Percentiles rank a stretch among this genome's conserved stretches.
Evolutionary conservation across 2,329 filamentous ascomycete genomes (phyloP).

Genomic region (Colletotrichum eleusines): DNA sequence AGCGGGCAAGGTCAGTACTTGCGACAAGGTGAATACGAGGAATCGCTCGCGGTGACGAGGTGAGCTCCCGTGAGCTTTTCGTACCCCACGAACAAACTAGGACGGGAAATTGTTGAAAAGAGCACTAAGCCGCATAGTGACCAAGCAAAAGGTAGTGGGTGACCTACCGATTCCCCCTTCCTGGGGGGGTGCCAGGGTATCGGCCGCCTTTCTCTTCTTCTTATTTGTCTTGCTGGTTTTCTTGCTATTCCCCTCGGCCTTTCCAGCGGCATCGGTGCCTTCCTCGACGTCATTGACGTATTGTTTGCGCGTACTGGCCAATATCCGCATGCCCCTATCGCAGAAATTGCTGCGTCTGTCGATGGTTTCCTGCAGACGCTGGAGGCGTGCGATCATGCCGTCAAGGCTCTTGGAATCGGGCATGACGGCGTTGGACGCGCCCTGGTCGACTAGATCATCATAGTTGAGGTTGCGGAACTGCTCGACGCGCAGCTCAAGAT

Average conservation of each 20-base stretch:
- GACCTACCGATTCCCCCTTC: slow-evolving; percentile 56
- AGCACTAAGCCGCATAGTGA: slow-evolving; percentile 25
- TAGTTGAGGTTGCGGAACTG: slow-evolving; percentile 71
- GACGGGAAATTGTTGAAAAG: slow-evolving; percentile 19
- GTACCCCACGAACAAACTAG: slow-evolving; percentile 29
- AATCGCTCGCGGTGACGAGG: slow-evolving; percentile 24
- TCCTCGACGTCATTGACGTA: slow-evolving; percentile 64
- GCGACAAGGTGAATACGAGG: slow-evolving; percentile 25
- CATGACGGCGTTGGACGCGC: slow-evolving; percentile 67
- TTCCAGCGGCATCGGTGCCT: slow-evolving; percentile 60
- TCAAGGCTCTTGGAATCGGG: slow-evolving; percentile 74
- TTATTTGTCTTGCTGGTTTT: slow-evolving; percentile 66
- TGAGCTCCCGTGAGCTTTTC: slow-evolving; percentile 21
- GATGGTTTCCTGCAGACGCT: slow-evolving; percentile 74
- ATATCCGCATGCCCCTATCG: slow-evolving; percentile 79
- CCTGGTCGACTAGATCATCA: slow-evolving; percentile 77
- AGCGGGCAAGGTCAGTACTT: slow-evolving; percentile 36
- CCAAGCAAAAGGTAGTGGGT: slow-evolving; percentile 14
- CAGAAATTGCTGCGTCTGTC: slow-evolving; percentile 76
- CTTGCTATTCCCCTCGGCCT: slow-evolving; percentile 61
- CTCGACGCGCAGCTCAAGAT: slow-evolving; percentile 73
- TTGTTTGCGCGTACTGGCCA: slow-evolving; percentile 75
- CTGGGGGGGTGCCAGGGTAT: slow-evolving; percentile 66
- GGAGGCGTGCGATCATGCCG: slow-evolving; percentile 72
- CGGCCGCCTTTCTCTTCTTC: slow-evolving; percentile 83